phyloP scores from a whole-genome alignment of 2,329 filamentous ascomycete species.

The Neodidymelliopsis sp. region DNA sequence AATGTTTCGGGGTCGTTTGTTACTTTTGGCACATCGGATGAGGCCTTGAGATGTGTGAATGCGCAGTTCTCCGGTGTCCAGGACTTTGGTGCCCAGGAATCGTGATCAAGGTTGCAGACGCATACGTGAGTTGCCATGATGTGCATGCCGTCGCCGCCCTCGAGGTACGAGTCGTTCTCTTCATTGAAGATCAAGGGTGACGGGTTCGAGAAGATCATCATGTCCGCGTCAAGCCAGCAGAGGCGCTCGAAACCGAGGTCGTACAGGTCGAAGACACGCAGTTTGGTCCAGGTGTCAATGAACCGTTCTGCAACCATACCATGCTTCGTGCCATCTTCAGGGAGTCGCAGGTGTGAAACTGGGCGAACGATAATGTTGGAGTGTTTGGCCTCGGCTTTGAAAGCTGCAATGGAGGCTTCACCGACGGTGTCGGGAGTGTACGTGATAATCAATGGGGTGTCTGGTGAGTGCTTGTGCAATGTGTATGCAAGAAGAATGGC shows the following conservation, averaged over 20 bases:
- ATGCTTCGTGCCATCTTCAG: conserved; percentile 34
- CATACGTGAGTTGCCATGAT: conserved; percentile 61
- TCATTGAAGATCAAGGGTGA: conserved; percentile 51
- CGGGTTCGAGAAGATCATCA: conserved; percentile 56
- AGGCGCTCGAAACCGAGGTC: conserved; percentile 45
- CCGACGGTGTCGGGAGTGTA: conserved; percentile 56
- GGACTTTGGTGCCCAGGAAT: conserved; percentile 58
- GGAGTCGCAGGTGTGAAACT: conserved; percentile 53
- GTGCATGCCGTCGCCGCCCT: conserved; percentile 35
- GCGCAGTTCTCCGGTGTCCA: conserved; percentile 60
- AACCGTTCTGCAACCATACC: conserved; percentile 60
- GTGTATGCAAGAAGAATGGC: conserved; percentile 60
- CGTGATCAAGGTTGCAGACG: conserved; percentile 60
- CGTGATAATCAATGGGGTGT: conserved; percentile 59
- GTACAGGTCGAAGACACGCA: conserved; percentile 60
- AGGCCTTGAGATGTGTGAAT: conserved; percentile 51
- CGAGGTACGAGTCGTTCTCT: conserved; percentile 45
- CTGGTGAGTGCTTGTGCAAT: conserved; percentile 54
- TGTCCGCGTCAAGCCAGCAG: conserved; percentile 63
- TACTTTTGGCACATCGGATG: conserved; percentile 44
- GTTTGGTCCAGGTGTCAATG: conserved; percentile 63
- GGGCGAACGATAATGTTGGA: conserved; percentile 52
- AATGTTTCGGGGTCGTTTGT: conserved; percentile 49
- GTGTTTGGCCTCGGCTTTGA: conserved; percentile 52
- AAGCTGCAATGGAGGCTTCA: conserved; percentile 49